A percentile compares a stretch with the other conserved stretches of the same genome.
Conservation (phyloP, 2,329 filamentous ascomycete species). For the Aspergillus tubingensis region DNA sequence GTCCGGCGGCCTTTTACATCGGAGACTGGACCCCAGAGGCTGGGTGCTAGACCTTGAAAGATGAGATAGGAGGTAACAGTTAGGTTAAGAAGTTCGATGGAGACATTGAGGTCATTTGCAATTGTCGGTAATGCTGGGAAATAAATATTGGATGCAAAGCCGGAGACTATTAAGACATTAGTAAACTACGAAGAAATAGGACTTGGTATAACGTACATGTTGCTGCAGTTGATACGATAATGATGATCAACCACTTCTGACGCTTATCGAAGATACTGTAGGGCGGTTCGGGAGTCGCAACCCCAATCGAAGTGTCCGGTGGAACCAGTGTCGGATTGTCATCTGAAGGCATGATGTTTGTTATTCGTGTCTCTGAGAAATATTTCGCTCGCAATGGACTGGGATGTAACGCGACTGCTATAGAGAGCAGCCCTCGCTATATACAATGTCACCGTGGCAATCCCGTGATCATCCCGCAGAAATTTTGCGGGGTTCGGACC, state of each 20-base stretch:
- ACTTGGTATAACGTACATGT: conserved; percentile 45
- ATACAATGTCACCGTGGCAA: too few species aligned
- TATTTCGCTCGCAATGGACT: background rate
- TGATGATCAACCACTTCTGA: conserved; percentile 53
- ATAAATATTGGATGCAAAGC: conserved; percentile 51
- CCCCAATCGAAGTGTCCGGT: background rate
- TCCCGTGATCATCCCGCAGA: background rate
- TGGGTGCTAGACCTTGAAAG: conserved; percentile 63
- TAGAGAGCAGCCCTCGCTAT: too few species aligned
- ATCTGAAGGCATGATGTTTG: background rate
- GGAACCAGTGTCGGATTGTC: too few species aligned
- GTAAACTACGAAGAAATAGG: too few species aligned
- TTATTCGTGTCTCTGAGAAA: background rate
- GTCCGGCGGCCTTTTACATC: conserved; percentile 64
- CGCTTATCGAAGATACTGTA: conserved; percentile 55
- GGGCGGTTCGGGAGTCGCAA: conserved; percentile 29
- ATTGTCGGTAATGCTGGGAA: conserved; percentile 49
- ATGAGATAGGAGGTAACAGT: conserved; percentile 39
- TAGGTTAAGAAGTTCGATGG: conserved; percentile 43
- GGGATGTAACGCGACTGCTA: background rate
- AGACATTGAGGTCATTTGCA: conserved; percentile 43
- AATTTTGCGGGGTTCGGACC: background rate
- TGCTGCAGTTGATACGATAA: conserved; percentile 52
- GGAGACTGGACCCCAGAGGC: conserved; percentile 63
- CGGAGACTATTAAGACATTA: conserved; percentile 33